Evolutionary conservation across 1,284 basidiomycete genomes (phyloP).

Genomic region (Ganoderma boninense): DNA sequence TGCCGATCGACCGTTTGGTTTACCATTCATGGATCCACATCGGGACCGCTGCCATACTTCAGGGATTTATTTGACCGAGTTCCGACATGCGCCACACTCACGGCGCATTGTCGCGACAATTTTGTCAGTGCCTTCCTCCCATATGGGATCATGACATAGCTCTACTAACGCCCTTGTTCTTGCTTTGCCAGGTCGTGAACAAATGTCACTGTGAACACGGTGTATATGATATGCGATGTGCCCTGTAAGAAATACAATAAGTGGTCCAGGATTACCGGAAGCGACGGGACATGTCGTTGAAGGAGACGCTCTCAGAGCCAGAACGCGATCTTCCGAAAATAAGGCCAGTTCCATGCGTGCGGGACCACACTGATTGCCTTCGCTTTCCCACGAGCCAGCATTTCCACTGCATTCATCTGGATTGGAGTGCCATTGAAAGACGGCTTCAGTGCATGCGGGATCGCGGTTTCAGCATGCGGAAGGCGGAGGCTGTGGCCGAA

Average conservation of each 20-base stretch:
- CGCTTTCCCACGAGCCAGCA: not conserved
- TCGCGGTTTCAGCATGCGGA: not conserved
- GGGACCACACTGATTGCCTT: not conserved
- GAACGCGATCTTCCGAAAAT: conserved; percentile 2
- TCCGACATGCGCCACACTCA: conserved; percentile 71
- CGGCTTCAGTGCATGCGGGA: not conserved
- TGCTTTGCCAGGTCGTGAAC: conserved; percentile 10
- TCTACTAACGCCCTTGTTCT: conserved; percentile 6
- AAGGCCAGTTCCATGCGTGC: not conserved
- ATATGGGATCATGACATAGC: conserved; percentile 5
- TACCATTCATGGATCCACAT: not conserved
- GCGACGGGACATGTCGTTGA: not conserved
- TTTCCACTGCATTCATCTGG: not conserved
- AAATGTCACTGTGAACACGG: not conserved
- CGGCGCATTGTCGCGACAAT: conserved; percentile 86
- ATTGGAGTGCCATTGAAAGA: not conserved
- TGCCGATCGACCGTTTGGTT: not conserved
- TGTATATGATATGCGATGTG: not conserved
- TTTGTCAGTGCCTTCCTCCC: conserved; percentile 55
- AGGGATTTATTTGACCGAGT: conserved; percentile 89
- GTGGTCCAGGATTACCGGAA: conserved; percentile 1
- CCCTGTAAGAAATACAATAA: conserved; percentile 1
- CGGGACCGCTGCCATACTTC: not conserved
- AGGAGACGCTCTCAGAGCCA: not conserved
- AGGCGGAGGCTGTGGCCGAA: conserved; percentile 4